Evolutionary conservation across 192 early-diverging fungal genomes (phyloP).

Genomic region (Helicostylum pulchrum): DNA sequence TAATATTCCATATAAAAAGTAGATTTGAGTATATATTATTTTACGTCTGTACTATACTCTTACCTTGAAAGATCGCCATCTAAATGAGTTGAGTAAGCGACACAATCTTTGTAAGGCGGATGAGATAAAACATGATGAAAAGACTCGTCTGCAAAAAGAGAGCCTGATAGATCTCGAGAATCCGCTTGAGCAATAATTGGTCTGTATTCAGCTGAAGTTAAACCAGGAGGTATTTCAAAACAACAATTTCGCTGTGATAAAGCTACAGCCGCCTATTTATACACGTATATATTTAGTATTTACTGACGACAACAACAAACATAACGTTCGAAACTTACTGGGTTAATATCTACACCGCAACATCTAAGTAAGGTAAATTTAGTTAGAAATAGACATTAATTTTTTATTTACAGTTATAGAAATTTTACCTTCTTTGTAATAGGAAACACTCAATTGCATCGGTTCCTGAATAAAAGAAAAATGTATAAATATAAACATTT

Average conservation of each 20-base stretch:
- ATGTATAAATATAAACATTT: background rate
- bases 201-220: slow-evolving; percentile 71
- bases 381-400: background rate
- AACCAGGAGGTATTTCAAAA: slow-evolving; percentile 67
- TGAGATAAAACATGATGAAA: slow-evolving; percentile 91
- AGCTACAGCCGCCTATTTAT: slow-evolving; percentile 65
- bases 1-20: slow-evolving; percentile 13
- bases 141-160: slow-evolving; percentile 66
- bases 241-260: slow-evolving; percentile 84
- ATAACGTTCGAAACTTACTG: slow-evolving; percentile 40
- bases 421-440: slow-evolving; percentile 60
- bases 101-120: slow-evolving; percentile 94
- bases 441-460: slow-evolving; percentile 90
- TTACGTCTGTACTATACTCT: background rate
- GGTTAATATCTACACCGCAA: slow-evolving; percentile 87
- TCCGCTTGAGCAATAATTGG: slow-evolving; percentile 83
- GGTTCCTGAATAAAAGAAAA: slow-evolving; percentile 48
- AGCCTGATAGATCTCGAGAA: slow-evolving; percentile 61
- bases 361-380: slow-evolving; percentile 40
- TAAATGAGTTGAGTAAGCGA: slow-evolving; percentile 80
- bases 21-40: background rate
- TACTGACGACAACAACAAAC: too few relatives aligned
- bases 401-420: background rate
- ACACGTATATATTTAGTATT: background rate
- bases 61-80: slow-evolving; percentile 78